Evolutionary conservation across 495 filamentous ascomycete species (phyloP), one percentile per base, ranked within the genome.

Genomic region (Glutinoglossum americanum): DNA sequence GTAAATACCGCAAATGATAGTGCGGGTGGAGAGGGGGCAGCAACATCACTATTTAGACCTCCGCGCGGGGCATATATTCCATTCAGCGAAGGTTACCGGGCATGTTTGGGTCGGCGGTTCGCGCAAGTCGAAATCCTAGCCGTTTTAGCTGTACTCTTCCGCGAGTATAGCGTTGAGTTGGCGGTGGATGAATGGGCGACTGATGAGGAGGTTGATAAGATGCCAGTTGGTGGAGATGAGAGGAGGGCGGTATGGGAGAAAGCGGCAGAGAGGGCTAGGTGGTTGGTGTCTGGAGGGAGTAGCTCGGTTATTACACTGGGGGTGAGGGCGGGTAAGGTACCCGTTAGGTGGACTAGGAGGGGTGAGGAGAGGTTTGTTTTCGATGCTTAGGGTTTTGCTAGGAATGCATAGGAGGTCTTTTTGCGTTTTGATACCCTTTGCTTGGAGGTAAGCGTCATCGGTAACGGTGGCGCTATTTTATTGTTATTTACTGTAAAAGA

Each of bases 81-180:
- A 0, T 90, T 88, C 67, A 80, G 78, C 51, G 83, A 86, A 27
- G 85, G 87, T 1, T 70, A 75, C 33, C 74, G 79, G 58, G 78
- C 81, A 60, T 92, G 82, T 69, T 73, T 80, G 61, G 85, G 75
- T 59, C 74, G 76, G 56, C 76, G 77, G 62, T 85, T 90, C 61
- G 84, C 85, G 15, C 82, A 88, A 68, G 86, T 88, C 60, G 83
- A 92, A 65, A 71, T 84, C 47, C 70, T 79, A 32, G 82, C 82
- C 0, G 83, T 79, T 58, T 71, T 92, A 56, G 75, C 81, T 0
- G 74, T 78, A 10, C 68, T 89, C 8, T 82, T 87, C 57, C 71
- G 75, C 56, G 67, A 73, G 33, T 82, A 80, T 65, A 79, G 73
- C 59, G 70, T 87, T 11, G 80, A 85, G 68, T 72, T 88, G 51